Evolutionary conservation across 176 grass and related monocot genomes (phyloP).

Genomic region (Rhynchospora pubera): DNA sequence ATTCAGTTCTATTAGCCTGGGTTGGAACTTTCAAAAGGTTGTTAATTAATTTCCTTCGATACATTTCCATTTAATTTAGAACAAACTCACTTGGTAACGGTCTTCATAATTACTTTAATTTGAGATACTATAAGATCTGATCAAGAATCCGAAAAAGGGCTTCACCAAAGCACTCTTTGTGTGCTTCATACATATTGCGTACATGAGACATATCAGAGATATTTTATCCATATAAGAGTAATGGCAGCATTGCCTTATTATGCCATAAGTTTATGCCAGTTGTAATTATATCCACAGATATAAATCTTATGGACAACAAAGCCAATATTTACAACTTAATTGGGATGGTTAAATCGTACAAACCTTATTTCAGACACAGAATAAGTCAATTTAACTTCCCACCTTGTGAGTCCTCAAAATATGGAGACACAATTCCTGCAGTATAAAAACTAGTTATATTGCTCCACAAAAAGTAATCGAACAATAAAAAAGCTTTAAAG

Average conservation of each 20-base stretch:
- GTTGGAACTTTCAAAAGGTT: background rate
- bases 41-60: background rate
- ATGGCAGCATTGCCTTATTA: background rate
- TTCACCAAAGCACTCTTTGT: background rate
- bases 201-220: background rate
- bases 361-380: background rate
- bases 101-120: background rate
- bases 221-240: background rate
- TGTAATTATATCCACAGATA: background rate
- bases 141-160: background rate
- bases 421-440: background rate
- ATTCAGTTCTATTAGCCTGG: background rate
- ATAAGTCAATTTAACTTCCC: background rate
- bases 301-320: background rate
- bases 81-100: background rate
- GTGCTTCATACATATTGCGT: background rate
- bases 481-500: background rate
- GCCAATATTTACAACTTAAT: constrained; percentile 3
- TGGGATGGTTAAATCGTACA: background rate
- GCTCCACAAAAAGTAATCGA: background rate
- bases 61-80: too few relatives aligned
- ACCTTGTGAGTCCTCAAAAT: background rate
- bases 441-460: background rate
- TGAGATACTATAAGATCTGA: background rate
- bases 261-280: background rate